Evolutionary conservation across 2,329 filamentous ascomycete genomes (phyloP).

Genomic region (Epichloe coenophiala): DNA sequence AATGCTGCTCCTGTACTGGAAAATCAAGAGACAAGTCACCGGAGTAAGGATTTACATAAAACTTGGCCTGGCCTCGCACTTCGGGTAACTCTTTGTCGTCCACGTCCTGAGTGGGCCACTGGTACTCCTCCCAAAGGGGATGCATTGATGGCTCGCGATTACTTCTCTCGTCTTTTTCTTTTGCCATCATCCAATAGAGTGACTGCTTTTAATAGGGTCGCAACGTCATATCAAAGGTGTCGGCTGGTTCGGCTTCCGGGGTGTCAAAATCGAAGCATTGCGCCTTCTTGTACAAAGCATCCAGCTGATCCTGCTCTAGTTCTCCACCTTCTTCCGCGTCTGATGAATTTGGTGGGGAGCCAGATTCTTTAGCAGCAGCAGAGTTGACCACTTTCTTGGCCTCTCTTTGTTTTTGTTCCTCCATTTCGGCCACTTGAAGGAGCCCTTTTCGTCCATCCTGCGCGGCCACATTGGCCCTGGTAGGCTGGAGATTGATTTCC

Average conservation of each 20-base stretch:
- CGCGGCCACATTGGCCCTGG: constrained; percentile 58
- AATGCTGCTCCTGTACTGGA: constrained; percentile 86
- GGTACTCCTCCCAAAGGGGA: constrained; percentile 92
- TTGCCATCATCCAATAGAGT: constrained; percentile 88
- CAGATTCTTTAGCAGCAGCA: constrained; percentile 17
- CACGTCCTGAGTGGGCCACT: constrained; percentile 76
- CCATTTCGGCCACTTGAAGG: constrained; percentile 75
- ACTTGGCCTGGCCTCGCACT: constrained; percentile 54
- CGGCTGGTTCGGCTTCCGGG: constrained; percentile 69
- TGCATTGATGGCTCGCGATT: constrained; percentile 77
- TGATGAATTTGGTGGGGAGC: constrained; percentile 43
- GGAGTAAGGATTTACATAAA: constrained; percentile 96
- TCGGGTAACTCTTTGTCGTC: constrained; percentile 63
- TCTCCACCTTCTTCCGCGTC: constrained; percentile 77
- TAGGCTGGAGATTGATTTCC: constrained; percentile 72
- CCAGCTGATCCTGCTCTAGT: constrained; percentile 88
- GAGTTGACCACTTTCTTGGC: constrained; percentile 19
- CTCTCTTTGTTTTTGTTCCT: constrained; percentile 59
- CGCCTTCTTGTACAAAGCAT: constrained; percentile 86
- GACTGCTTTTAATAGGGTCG: constrained; percentile 94
- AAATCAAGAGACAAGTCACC: constrained; percentile 88
- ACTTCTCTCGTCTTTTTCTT: constrained; percentile 68
- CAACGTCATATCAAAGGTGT: constrained; percentile 69
- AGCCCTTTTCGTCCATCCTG: constrained; percentile 74
- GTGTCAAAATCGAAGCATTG: constrained; percentile 94